phyloP scores from a whole-genome alignment of 345 rosid genomes.

The Eucalyptus sp. region DNA sequence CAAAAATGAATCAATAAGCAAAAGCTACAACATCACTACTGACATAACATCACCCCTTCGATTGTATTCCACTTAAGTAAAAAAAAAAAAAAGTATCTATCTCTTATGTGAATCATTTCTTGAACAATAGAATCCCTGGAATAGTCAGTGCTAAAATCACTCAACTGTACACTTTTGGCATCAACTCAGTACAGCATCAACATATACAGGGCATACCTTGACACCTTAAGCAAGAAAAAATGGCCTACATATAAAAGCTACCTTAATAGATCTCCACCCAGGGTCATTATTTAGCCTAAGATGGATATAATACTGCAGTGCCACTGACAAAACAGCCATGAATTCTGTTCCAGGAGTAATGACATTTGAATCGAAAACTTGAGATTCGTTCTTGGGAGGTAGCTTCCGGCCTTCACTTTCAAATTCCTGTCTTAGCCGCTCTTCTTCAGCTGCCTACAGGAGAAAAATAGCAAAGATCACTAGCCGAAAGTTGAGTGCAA shows the following conservation, averaged over 20 bases:
- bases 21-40: not conserved
- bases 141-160: not conserved
- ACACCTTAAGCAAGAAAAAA: not conserved
- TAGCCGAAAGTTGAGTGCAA: not conserved
- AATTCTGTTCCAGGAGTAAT: conserved; percentile 96
- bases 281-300: conserved; percentile 78
- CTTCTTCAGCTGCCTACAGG: conserved; percentile 80
- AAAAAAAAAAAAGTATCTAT: not conserved
- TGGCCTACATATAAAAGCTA: conserved; percentile 1
- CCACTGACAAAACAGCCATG: conserved; percentile 78
- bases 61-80: not conserved
- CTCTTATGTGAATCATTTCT: not conserved
- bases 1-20: conserved; percentile 14
- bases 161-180: not conserved
- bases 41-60: not conserved
- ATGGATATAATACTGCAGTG: conserved; percentile 82
- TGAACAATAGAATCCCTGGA: not conserved
- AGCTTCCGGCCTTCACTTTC: conserved; percentile 76
- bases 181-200: not conserved
- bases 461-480: not conserved
- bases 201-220: not conserved
- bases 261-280: conserved; percentile 95
- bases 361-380: conserved; percentile 73
- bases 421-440: conserved; percentile 62
- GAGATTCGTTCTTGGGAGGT: conserved; percentile 64